phyloP scores from a whole-genome alignment of 2,329 filamentous ascomycete species.

The Xylaria arbuscula region DNA sequence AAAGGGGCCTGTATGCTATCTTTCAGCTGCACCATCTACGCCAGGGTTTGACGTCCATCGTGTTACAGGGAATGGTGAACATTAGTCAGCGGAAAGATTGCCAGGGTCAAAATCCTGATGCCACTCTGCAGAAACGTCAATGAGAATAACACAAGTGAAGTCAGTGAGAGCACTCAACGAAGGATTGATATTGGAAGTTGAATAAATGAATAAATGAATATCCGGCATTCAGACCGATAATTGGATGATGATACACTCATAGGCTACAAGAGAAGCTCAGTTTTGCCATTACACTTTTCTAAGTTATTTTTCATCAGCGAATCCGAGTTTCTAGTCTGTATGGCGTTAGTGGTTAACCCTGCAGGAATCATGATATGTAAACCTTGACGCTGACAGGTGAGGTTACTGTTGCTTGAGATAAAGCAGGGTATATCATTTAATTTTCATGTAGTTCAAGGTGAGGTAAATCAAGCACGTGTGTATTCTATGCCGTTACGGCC shows the following conservation, averaged over 20 bases:
- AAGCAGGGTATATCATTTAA: not conserved
- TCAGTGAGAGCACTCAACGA: not conserved
- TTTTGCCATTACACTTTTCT: not conserved
- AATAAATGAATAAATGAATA: not conserved
- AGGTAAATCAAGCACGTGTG: not conserved
- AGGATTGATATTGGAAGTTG: too few relatives aligned
- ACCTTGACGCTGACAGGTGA: not conserved
- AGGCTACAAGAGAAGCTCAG: too few relatives aligned
- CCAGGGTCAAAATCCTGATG: not conserved
- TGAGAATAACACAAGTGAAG: not conserved
- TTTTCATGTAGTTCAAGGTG: too few relatives aligned
- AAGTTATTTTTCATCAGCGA: not conserved
- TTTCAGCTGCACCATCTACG: too few relatives aligned
- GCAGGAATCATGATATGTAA: not conserved
- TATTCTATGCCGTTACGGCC: too few relatives aligned
- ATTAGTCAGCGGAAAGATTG: not conserved
- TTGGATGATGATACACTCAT: too few relatives aligned
- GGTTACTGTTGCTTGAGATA: not conserved
- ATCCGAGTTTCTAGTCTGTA: not conserved
- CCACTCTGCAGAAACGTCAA: not conserved
- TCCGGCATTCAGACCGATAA: too few relatives aligned
- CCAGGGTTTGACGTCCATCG: too few relatives aligned
- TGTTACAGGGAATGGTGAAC: not conserved
- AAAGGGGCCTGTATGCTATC: too few relatives aligned
- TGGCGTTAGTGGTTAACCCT: not conserved